A percentile compares a stretch with the other conserved stretches of the same genome.
phyloP scores from a whole-genome alignment of 1,284 basidiomycete species.

The Marasmius sp. region DNA sequence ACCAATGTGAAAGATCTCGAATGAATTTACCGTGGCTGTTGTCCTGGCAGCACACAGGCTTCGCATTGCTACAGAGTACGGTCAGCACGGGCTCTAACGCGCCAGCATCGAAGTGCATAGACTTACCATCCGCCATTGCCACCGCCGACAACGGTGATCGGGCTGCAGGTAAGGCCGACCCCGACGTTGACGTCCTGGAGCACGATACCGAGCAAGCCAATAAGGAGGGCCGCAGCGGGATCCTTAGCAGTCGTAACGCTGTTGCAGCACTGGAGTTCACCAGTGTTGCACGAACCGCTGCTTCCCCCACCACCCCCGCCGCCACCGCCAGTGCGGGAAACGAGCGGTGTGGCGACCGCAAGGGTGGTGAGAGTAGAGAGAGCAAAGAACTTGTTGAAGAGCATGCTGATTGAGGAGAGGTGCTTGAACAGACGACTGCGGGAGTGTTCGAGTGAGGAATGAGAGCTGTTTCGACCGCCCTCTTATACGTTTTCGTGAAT shows the following conservation, averaged over 20 bases:
- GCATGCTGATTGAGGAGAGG: background rate
- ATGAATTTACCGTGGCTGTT: background rate
- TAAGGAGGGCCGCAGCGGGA: background rate
- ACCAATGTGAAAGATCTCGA: background rate
- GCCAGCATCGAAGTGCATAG: background rate
- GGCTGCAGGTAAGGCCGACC: background rate
- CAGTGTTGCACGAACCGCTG: background rate
- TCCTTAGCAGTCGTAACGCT: background rate
- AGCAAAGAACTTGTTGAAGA: background rate
- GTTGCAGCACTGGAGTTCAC: too few relatives aligned
- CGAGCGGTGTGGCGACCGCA: background rate
- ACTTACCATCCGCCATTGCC: background rate
- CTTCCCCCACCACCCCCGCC: background rate
- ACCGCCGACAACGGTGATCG: background rate
- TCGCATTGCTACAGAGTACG: background rate
- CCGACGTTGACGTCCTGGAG: background rate
- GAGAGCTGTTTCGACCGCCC: background rate
- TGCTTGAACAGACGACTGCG: background rate
- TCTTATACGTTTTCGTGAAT: background rate
- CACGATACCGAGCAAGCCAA: background rate
- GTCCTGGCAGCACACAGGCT: background rate
- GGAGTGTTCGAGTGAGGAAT: background rate
- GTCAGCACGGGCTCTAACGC: background rate
- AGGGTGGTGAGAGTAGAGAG: background rate
- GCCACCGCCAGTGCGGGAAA: background rate